Evolutionary conservation across 73 alveolate genomes (phyloP), one percentile per base, ranked within the genome.

Genomic region (Paramecium sonneborni): DNA sequence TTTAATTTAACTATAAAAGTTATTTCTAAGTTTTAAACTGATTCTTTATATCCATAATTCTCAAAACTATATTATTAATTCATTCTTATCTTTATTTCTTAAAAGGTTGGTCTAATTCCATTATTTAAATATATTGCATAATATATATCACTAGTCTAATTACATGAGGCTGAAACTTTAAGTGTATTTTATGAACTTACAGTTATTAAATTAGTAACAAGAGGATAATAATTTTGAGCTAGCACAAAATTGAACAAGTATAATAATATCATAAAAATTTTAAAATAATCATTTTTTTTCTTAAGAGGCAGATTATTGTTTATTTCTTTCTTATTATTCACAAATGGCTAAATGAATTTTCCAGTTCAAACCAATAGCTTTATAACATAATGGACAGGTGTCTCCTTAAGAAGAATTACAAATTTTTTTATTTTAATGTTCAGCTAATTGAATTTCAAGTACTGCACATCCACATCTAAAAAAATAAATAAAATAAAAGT

Each of bases 331-430:
- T 79, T 79, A 14, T 24, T 43, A 6, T 2, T 32, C 44, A 41
- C 90, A 79, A 41, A 46, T 79, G 4, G 90, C 90, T 79, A 79
- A 79, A 43, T 79, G 90, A 41, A 79, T 62, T 34, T 79, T 79
- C 90, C 90, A 79, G 43, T 34, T 44, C 11, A 38, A 14, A 14
- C 90, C 90, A 21, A 79, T 44, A 18, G 90, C 46, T 26, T 79
- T 30, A 28, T 39, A 79, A 79, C 90, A 79, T 34, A 79, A 79
- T 43, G 90, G 90, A 43, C 90, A 79, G 9, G 90, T 43, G 18
- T 43, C 90, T 12, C 76, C 43, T 14, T 35, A 28, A 41, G 69
- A 41, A 18, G 24, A 10, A 79, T 79, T 79, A 34, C 90, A 79
- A 3, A 23, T 2, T 24, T 79, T 79, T 30, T 23, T 5, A 23